phyloP scores from a whole-genome alignment of 1,284 basidiomycete species.

The Austroboletus rostrupii region DNA sequence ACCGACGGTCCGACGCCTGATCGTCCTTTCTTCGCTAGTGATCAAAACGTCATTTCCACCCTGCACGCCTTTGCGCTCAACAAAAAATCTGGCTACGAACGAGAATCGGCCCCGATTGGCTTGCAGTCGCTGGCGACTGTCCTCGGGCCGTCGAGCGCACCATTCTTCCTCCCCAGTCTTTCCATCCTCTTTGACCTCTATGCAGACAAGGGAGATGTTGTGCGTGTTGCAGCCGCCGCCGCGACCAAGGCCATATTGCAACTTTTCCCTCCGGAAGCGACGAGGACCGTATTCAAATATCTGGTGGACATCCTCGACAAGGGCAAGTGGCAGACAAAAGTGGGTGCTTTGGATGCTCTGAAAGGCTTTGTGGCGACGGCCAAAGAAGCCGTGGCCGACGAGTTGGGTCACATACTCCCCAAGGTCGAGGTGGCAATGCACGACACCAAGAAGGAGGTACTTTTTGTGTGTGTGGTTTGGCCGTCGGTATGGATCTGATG shows the following conservation, averaged over 20 bases:
- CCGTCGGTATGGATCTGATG: conserved; percentile 5
- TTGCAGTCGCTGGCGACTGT: conserved; percentile 75
- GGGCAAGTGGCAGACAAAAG: conserved; percentile 95
- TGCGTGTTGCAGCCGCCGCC: conserved; percentile 74
- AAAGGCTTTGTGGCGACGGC: conserved; percentile 69
- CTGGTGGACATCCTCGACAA: conserved; percentile 75
- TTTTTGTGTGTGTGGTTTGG: conserved; percentile 18
- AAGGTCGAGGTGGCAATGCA: conserved; percentile 92
- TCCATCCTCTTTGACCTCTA: conserved; percentile 81
- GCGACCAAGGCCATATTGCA: conserved; percentile 88
- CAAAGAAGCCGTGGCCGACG: conserved; percentile 80
- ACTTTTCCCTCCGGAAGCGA: conserved; percentile 82
- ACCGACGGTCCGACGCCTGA: conserved; percentile 3
- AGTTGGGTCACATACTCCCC: conserved; percentile 82
- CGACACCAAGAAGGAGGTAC: conserved; percentile 93
- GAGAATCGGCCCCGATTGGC: conserved; percentile 87
- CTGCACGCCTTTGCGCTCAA: conserved; percentile 75
- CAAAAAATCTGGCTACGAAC: conserved; percentile 89
- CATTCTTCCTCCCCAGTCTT: conserved; percentile 80
- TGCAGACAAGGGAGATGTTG: conserved; percentile 94
- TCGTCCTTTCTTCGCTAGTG: conserved; percentile 37
- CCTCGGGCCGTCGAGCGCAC: conserved; percentile 74
- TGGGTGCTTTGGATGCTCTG: conserved; percentile 88
- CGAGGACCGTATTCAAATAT: conserved; percentile 66
- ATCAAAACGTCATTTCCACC: conserved; percentile 59